These are phyloP conservation scores for Leucogyrophana mollusca DNA, from an alignment of 768 basidiomycete genomes.

Conservation along the genomic window DNA sequence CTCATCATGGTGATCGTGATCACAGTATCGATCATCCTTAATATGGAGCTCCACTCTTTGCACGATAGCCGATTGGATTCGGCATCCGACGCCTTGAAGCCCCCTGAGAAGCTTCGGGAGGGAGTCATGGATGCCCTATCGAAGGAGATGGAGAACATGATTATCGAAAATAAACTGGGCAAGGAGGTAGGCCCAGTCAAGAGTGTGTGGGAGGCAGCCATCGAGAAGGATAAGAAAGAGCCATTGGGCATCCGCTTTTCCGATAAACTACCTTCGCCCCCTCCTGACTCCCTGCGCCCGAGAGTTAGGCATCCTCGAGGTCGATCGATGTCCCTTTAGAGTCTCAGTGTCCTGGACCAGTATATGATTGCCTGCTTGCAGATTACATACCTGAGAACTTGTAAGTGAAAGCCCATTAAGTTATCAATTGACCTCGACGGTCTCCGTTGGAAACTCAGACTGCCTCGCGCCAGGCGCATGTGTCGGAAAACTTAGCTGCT, in stretches of 20 bases:
- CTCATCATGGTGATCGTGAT: background rate
- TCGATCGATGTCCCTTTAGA: slow-evolving; percentile 26
- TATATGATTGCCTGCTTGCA: background rate
- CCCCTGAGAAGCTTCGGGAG: slow-evolving; percentile 25
- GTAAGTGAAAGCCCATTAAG: too few relatives aligned
- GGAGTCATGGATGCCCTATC: slow-evolving; percentile 42
- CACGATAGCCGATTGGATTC: slow-evolving; percentile 25
- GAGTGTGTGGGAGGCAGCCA: slow-evolving; percentile 49
- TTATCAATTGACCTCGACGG: too few relatives aligned
- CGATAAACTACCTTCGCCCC: background rate
- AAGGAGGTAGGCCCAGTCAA: slow-evolving; percentile 54
- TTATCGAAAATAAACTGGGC: slow-evolving; percentile 63
- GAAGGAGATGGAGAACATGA: slow-evolving; percentile 61
- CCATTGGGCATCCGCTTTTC: background rate
- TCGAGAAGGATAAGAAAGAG: slow-evolving; percentile 17
- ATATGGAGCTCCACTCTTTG: slow-evolving; percentile 55
- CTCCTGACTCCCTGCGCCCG: background rate
- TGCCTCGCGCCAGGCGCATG: too few relatives aligned
- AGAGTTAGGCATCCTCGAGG: slow-evolving; percentile 11
- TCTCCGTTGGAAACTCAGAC: too few relatives aligned
- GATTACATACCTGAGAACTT: background rate
- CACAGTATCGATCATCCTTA: slow-evolving; percentile 50
- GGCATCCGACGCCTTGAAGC: slow-evolving; percentile 27
- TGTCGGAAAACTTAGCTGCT: too few relatives aligned
- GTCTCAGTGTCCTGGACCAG: background rate